Evolutionary conservation across 768 basidiomycete genomes (phyloP).

Genomic region (Hemileccinum rubropunctum): DNA sequence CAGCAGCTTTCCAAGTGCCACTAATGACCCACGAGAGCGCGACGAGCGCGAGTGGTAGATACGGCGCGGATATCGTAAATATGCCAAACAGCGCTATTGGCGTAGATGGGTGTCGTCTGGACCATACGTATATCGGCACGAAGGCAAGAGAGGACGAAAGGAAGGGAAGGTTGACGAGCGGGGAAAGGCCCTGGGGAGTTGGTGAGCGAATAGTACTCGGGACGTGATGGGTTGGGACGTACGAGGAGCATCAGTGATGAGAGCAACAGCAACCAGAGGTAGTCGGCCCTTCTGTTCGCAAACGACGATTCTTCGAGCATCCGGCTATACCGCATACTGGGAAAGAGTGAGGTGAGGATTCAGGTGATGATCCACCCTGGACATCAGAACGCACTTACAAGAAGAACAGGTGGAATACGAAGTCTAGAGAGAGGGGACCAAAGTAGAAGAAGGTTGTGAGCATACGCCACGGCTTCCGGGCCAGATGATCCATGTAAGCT

Average conservation of each 20-base stretch:
- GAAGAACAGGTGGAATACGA: conserved; percentile 97
- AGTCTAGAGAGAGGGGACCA: conserved; percentile 88
- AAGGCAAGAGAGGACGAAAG: conserved; percentile 91
- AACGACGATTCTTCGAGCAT: conserved; percentile 98
- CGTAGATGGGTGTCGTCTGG: conserved; percentile 87
- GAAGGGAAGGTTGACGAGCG: conserved; percentile 88
- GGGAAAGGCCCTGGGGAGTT: conserved; percentile 63
- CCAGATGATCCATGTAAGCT: conserved; percentile 9
- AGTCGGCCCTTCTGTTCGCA: conserved; percentile 87
- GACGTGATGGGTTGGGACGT: conserved; percentile 20
- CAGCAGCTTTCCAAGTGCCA: conserved; percentile 81
- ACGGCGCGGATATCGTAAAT: conserved; percentile 92
- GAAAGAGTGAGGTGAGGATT: background rate
- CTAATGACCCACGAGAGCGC: conserved; percentile 81
- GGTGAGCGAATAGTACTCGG: background rate
- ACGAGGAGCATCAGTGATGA: conserved; percentile 87
- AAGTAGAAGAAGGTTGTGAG: conserved; percentile 96
- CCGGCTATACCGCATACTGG: conserved; percentile 92
- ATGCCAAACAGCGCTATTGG: conserved; percentile 97
- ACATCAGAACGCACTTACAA: conserved; percentile 61
- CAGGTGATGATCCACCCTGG: background rate
- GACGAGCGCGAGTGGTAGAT: conserved; percentile 90
- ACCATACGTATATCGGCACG: conserved; percentile 97
- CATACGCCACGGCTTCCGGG: conserved; percentile 75
- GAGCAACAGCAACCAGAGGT: conserved; percentile 89